Percentiles rank a stretch among this genome's conserved stretches.
Evolutionary conservation across 352 stramenopile genomes (phyloP).

Genomic region (Pythium pectinolyticum): DNA sequence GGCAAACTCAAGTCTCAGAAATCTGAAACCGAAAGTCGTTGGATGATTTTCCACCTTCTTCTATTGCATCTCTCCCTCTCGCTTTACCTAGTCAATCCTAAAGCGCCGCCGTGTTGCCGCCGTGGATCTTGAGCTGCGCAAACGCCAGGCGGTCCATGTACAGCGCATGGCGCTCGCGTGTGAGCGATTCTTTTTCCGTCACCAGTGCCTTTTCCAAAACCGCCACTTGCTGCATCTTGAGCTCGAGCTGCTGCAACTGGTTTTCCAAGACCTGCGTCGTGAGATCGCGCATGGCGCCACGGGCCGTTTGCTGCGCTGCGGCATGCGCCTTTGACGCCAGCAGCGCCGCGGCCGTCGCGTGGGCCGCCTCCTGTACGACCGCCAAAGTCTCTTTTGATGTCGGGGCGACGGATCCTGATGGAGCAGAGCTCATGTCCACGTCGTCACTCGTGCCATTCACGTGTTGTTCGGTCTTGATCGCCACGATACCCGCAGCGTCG

Average conservation of each 20-base stretch:
- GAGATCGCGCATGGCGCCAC: conserved; percentile 47
- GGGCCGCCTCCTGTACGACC: conserved; percentile 61
- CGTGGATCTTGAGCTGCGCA: conserved; percentile 50
- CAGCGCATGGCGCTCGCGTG: conserved; percentile 63
- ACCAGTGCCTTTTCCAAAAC: conserved; percentile 53
- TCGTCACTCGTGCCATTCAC: conserved; percentile 25
- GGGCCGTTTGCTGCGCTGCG: conserved; percentile 44
- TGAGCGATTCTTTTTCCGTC: conserved; percentile 60
- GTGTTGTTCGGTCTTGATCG: conserved; percentile 27
- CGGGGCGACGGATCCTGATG: background rate
- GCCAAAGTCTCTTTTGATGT: conserved; percentile 58
- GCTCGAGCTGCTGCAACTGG: conserved; percentile 72
- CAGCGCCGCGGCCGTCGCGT: conserved; percentile 59
- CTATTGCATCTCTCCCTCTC: conserved; percentile 2
- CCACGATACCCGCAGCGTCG: conserved; percentile 41
- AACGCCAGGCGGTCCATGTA: conserved; percentile 76
- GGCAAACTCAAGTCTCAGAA: background rate
- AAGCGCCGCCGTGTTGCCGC: conserved; percentile 13
- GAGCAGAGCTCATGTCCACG: conserved; percentile 39
- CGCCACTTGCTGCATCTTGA: conserved; percentile 75
- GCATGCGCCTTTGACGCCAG: conserved; percentile 52
- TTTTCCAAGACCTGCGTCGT: conserved; percentile 65
- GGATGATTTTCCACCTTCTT: no score
- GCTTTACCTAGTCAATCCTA: background rate
- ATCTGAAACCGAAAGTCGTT: conserved; percentile 6